Base-by-base conservation (phyloP, 371 early-diverging fungal genomes). In the Mucor irregularis region DNA sequence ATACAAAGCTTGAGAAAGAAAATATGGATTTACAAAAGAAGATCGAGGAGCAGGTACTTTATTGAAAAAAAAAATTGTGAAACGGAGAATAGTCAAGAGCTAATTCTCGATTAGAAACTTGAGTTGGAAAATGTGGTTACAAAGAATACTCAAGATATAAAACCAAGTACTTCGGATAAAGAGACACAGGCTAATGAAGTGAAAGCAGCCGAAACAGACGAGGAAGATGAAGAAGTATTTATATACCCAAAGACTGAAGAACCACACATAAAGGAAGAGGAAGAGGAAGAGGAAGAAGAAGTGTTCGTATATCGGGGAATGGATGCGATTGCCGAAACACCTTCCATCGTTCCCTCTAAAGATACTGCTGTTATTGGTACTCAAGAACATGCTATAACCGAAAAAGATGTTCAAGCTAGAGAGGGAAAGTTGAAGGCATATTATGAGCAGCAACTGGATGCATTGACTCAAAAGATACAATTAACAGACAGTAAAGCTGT, bases 401-500 rank as follows among this genome's bases (percentile, higher is more conserved):
- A 61, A 45, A 29, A 46, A 2, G 50, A 61, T 37, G 30, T 54
- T 5, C 13, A 16, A 14, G 13, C 25, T 7, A 53, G 62, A 49
- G 62, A 68, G 44, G 62, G 46, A 19, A 66, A 52, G 21, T 13
- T 76, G 37, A 68, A 61, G 28, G 28, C 50, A 6, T 61, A 59
- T 44, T 76, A 76, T 48, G 73, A 76, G 34, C 61, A 42, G 4
- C 61, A 71, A 21, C 16, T 71, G 9, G 37, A 39, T 5, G 54
- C 61, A 10, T 38, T 76, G 34, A 66, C 63, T n/a, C 71, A 69
- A 51, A 73, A 73, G 66, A 44, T 78, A 4, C 71, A 74, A 66
- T 26, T 65, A 39, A 69, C 68, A 16, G 78, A 74, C 29, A 69
- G 71, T 57, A 74, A 69, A 61, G 75, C 69, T 0, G 45, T 64